phyloP scores from a whole-genome alignment of 768 basidiomycete genomes.

The Hypsizygus marmoreus region DNA sequence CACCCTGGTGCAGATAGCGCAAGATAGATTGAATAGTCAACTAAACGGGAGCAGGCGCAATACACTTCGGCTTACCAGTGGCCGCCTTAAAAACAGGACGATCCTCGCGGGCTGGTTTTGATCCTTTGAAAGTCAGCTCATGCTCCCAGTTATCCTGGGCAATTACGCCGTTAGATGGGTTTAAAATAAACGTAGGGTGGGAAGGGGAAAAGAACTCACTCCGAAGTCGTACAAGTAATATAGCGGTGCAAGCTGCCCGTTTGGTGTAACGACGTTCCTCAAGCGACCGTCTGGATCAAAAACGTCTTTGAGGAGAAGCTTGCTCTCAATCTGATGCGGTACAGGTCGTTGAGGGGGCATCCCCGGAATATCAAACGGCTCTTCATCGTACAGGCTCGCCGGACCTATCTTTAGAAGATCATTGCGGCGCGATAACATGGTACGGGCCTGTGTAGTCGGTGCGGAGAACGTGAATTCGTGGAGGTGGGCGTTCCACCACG shows the following conservation, averaged over 20 bases:
- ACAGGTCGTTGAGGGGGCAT: too few species aligned
- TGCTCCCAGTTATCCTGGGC: conserved; percentile 26
- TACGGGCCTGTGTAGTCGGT: not conserved
- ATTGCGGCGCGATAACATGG: not conserved
- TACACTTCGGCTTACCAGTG: too few species aligned
- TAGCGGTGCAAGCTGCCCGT: conserved; percentile 8
- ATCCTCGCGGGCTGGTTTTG: conserved; percentile 11
- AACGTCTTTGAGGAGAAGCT: not conserved
- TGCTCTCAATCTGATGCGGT: not conserved
- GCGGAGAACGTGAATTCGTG: conserved; percentile 18
- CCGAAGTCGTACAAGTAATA: conserved; percentile 24
- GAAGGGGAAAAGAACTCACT: not conserved
- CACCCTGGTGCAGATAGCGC: not conserved
- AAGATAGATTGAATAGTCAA: not conserved
- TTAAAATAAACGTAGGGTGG: too few species aligned
- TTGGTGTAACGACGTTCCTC: conserved; percentile 7
- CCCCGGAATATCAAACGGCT: not conserved
- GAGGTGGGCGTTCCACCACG: conserved; percentile 19
- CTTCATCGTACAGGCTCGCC: not conserved
- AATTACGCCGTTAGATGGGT: too few species aligned
- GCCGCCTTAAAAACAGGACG: conserved; percentile 13
- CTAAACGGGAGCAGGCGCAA: too few species aligned
- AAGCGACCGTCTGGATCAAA: conserved; percentile 1
- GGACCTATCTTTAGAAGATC: not conserved
- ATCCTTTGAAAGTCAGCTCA: conserved; percentile 12